phyloP scores from a whole-genome alignment of 352 stramenopile genomes.

The Pythium myriotylum region DNA sequence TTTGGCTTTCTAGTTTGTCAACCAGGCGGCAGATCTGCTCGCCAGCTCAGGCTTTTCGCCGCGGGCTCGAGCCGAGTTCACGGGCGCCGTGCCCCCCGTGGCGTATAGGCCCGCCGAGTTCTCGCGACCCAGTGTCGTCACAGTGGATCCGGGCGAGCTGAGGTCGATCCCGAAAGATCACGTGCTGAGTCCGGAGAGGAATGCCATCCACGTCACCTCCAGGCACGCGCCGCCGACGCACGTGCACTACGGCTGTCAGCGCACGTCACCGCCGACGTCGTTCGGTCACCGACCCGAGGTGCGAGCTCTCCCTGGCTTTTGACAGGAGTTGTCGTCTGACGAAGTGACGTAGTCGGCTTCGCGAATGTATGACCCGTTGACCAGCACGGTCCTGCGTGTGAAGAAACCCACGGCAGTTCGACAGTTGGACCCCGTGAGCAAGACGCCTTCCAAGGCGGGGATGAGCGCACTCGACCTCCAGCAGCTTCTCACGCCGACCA shows the following conservation, averaged over 20 bases:
- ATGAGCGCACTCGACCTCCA: slow-evolving; percentile 74
- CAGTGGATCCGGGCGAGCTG: slow-evolving; percentile 49
- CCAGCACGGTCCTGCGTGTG: slow-evolving; percentile 30
- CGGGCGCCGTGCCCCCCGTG: slow-evolving; percentile 34
- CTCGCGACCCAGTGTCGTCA: slow-evolving; percentile 45
- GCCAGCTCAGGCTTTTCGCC: slow-evolving; percentile 60
- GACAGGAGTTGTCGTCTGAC: no score
- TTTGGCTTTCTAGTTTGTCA: slow-evolving; percentile 56
- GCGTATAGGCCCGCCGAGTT: slow-evolving; percentile 53
- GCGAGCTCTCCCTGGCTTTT: slow-evolving; percentile 5
- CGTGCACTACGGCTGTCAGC: slow-evolving; percentile 33
- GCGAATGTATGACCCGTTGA: slow-evolving; percentile 72
- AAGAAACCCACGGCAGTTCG: slow-evolving; percentile 23
- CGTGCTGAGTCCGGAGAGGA: slow-evolving; percentile 18
- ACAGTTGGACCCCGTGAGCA: slow-evolving; percentile 27
- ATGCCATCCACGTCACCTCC: slow-evolving; percentile 24
- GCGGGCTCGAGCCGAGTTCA: slow-evolving; percentile 57
- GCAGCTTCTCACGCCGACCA: slow-evolving; percentile 52
- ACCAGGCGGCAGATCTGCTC: slow-evolving; percentile 55
- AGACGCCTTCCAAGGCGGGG: slow-evolving; percentile 37
- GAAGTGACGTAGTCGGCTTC: slow-evolving; percentile 48
- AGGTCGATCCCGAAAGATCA: slow-evolving; percentile 26
- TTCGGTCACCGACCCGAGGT: slow-evolving; percentile 78
- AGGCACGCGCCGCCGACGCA: slow-evolving; percentile 27
- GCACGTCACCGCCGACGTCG: slow-evolving; percentile 51